These are phyloP conservation scores for Hyaloscypha hepaticicola DNA, from an alignment of 495 filamentous ascomycete genomes.

Conservation along the genomic window DNA sequence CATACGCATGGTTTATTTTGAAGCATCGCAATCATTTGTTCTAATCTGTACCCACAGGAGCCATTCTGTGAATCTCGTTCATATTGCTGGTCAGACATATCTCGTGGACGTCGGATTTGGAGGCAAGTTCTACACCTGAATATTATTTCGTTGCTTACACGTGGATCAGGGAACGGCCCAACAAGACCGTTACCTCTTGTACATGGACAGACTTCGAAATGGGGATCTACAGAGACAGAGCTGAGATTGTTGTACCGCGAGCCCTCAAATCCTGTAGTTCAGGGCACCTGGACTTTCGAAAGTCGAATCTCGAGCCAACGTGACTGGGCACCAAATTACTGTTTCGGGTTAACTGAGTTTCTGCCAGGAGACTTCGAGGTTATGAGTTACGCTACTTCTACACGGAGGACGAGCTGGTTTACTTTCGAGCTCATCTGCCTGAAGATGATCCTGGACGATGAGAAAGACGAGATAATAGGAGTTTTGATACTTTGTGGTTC, in stretches of 20 bases:
- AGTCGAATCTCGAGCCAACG: conserved; percentile 13
- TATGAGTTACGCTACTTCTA: conserved; percentile 55
- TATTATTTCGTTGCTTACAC: not conserved
- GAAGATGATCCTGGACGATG: conserved; percentile 38
- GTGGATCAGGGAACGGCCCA: conserved; percentile 5
- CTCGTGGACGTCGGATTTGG: conserved; percentile 75
- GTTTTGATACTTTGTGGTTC: conserved; percentile 55
- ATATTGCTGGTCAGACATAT: conserved; percentile 49
- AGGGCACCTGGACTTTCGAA: conserved; percentile 43
- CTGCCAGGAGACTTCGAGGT: conserved; percentile 46
- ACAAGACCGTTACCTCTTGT: conserved; percentile 31
- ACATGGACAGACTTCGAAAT: conserved; percentile 25
- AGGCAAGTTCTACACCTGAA: not conserved
- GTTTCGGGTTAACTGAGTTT: conserved; percentile 44
- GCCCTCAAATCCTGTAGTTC: conserved; percentile 32
- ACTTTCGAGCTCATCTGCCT: conserved; percentile 41
- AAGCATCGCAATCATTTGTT: not conserved
- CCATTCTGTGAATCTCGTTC: conserved; percentile 69
- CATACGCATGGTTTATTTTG: not conserved
- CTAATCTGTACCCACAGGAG: conserved; percentile 38
- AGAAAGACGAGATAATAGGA: conserved; percentile 48
- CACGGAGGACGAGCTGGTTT: conserved; percentile 41
- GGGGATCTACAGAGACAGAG: conserved; percentile 30
- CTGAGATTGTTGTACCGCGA: conserved; percentile 5
- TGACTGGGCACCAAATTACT: conserved; percentile 39